phyloP scores from a whole-genome alignment of 352 stramenopile genomes.

The Globisporangium carolinianum region DNA sequence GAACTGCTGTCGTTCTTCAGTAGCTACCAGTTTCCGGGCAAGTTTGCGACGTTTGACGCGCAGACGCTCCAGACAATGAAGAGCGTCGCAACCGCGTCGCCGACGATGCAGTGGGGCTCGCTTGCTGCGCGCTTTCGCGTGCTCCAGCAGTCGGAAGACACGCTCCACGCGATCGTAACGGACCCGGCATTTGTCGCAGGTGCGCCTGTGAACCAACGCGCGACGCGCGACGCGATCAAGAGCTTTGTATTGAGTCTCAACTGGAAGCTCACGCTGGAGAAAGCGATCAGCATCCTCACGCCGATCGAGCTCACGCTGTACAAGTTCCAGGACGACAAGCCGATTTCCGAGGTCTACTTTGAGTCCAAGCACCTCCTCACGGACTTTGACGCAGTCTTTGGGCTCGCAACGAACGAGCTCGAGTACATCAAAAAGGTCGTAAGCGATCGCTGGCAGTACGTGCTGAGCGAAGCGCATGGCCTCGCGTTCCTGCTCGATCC shows the following conservation, averaged over 20 bases:
- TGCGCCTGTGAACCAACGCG: constrained; percentile 40
- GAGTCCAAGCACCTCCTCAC: constrained; percentile 72
- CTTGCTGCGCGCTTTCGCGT: constrained; percentile 63
- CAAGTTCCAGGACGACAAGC: constrained; percentile 81
- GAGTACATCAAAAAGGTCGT: constrained; percentile 84
- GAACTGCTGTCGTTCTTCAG: constrained; percentile 75
- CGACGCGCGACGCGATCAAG: constrained; percentile 57
- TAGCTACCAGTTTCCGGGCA: constrained; percentile 68
- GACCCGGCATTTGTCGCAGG: constrained; percentile 49
- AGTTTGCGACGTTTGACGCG: constrained; percentile 70
- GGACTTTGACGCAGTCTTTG: constrained; percentile 73
- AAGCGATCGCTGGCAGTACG: constrained; percentile 65
- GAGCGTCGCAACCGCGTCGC: constrained; percentile 52
- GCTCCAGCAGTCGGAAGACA: constrained; percentile 56
- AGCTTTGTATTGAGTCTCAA: constrained; percentile 64
- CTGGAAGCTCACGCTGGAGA: constrained; percentile 78
- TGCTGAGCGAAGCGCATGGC: constrained; percentile 67
- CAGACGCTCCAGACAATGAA: constrained; percentile 76
- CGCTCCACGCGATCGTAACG: constrained; percentile 68
- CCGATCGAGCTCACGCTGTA: constrained; percentile 76
- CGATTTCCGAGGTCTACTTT: constrained; percentile 81
- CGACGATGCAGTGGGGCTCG: constrained; percentile 56
- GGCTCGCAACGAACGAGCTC: constrained; percentile 52
- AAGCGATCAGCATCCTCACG: constrained; percentile 70
- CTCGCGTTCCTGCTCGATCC: constrained; percentile 71